A percentile compares a stretch with the other conserved stretches of the same genome.
These are phyloP conservation scores for Bretschneidera sinensis DNA, from an alignment of 345 rosid genomes.

Conservation along the genomic window DNA sequence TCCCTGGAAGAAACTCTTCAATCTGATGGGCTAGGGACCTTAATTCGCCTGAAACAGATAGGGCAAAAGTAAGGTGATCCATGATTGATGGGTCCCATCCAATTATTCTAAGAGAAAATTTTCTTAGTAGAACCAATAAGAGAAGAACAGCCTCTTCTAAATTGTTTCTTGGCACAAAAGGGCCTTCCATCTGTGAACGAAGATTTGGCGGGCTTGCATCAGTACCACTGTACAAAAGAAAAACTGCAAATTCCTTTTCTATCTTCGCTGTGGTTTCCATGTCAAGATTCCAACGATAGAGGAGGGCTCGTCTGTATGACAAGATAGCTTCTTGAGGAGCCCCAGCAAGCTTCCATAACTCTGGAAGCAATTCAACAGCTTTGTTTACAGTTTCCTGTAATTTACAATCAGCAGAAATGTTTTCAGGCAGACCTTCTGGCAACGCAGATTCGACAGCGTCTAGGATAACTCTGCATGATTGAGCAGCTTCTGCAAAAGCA, in stretches of 20 bases:
- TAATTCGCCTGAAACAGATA: slow-evolving; percentile 50
- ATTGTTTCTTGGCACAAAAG: slow-evolving; percentile 69
- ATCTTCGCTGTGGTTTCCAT: slow-evolving; percentile 45
- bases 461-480: slow-evolving; percentile 57
- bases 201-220: slow-evolving; percentile 65
- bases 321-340: slow-evolving; percentile 48
- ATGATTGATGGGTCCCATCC: slow-evolving; percentile 67
- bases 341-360: slow-evolving; percentile 62
- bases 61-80: slow-evolving; percentile 66
- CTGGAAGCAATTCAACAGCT: slow-evolving; percentile 73
- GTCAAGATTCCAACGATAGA: slow-evolving; percentile 62
- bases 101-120: slow-evolving; percentile 38
- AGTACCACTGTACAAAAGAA: slow-evolving; percentile 59
- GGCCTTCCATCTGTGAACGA: slow-evolving; percentile 51
- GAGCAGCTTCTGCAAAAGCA: slow-evolving; percentile 62
- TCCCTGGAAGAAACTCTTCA: slow-evolving; percentile 58
- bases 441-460: slow-evolving; percentile 66
- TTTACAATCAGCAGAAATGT: slow-evolving; percentile 40
- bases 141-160: slow-evolving; percentile 65
- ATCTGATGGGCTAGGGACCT: slow-evolving; percentile 45
- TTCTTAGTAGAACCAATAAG: slow-evolving; percentile 45
- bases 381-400: slow-evolving; percentile 52
- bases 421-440: slow-evolving; percentile 62
- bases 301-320: slow-evolving; percentile 59
- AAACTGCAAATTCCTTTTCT: slow-evolving; percentile 57